These are phyloP conservation scores for Amanita molliuscula DNA, from an alignment of 768 basidiomycete species.

Conservation along the genomic window DNA sequence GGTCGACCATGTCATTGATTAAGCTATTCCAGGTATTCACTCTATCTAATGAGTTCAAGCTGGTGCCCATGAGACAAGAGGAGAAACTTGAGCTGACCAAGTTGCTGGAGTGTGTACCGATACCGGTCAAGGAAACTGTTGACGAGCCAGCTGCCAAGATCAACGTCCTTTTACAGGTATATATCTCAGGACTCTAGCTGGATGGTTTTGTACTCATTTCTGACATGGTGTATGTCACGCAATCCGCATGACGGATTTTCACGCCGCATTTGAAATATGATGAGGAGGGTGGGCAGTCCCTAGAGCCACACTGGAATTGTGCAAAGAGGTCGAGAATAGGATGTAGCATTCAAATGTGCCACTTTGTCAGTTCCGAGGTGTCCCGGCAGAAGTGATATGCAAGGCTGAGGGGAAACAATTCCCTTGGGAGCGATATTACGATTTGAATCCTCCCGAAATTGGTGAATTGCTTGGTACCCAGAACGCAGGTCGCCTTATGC, in stretches of 20 bases:
- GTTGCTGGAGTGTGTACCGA: slow-evolving; percentile 85
- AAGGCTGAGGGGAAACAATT: slow-evolving; percentile 98
- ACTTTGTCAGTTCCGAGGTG: slow-evolving; percentile 88
- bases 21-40: slow-evolving; percentile 96
- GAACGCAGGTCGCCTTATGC: slow-evolving; percentile 84
- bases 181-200: slow-evolving; percentile 87
- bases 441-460: slow-evolving; percentile 83
- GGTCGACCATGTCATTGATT: slow-evolving; percentile 75
- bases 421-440: slow-evolving; percentile 97
- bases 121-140: slow-evolving; percentile 85
- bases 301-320: slow-evolving; percentile 81
- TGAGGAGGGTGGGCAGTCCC: slow-evolving; percentile 97
- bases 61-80: slow-evolving; percentile 78
- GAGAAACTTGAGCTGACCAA: slow-evolving; percentile 89
- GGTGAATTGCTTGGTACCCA: slow-evolving; percentile 92
- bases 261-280: slow-evolving; percentile 97
- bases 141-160: slow-evolving; percentile 97
- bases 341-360: slow-evolving; percentile 95
- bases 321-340: slow-evolving; percentile 96
- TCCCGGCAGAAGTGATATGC: slow-evolving; percentile 73
- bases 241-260: slow-evolving; percentile 95
- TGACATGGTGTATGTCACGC: slow-evolving; percentile 94
- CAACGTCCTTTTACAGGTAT: slow-evolving; percentile 91
- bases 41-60: slow-evolving; percentile 89
- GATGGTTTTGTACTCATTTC: slow-evolving; percentile 86